Percentiles rank a stretch among this genome's conserved stretches.
These are phyloP conservation scores for Dalbergia oliveri DNA, from an alignment of 306 rosid species.

Conservation along the genomic window DNA sequence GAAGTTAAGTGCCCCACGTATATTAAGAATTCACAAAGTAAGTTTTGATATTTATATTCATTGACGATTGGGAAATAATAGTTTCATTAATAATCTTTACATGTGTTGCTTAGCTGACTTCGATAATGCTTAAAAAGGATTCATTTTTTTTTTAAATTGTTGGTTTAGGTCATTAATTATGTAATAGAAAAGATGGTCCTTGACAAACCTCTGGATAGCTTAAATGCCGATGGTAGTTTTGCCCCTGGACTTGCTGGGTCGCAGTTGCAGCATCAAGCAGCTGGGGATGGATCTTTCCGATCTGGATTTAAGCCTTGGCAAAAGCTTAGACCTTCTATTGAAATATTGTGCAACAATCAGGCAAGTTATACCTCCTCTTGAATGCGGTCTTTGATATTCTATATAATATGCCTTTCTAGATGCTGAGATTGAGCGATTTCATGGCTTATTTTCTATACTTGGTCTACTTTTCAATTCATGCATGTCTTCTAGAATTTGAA, in stretches of 20 bases:
- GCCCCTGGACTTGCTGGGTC: slow-evolving; percentile 76
- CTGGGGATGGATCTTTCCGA: slow-evolving; percentile 87
- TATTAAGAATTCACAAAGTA: slow-evolving; percentile 93
- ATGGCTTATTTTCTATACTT: slow-evolving; percentile 7
- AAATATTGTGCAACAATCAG: slow-evolving; percentile 96
- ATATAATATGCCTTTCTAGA: slow-evolving; percentile 10
- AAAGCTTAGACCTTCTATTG: slow-evolving; percentile 89
- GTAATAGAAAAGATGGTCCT: slow-evolving; percentile 95
- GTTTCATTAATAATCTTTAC: slow-evolving; percentile 8
- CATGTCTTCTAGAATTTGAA: slow-evolving; percentile 21
- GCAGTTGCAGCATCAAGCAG: slow-evolving; percentile 57
- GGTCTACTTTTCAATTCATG: slow-evolving; percentile 23
- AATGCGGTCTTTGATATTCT: slow-evolving; percentile 8
- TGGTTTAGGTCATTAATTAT: slow-evolving; percentile 84
- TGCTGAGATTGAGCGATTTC: slow-evolving; percentile 28
- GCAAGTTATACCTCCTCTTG: slow-evolving; percentile 58
- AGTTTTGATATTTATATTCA: slow-evolving; percentile 45
- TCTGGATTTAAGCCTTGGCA: slow-evolving; percentile 91
- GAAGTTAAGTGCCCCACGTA: slow-evolving; percentile 97
- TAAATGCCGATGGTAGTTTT: slow-evolving; percentile 70
- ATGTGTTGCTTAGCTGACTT: neutral
- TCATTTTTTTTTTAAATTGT: neutral
- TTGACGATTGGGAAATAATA: slow-evolving; percentile 18
- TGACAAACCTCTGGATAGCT: slow-evolving; percentile 82
- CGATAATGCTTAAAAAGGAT: slow-evolving; percentile 28